These are phyloP conservation scores for Hyaloscypha bicolor DNA, from an alignment of 495 filamentous ascomycete species.

Conservation along the genomic window DNA sequence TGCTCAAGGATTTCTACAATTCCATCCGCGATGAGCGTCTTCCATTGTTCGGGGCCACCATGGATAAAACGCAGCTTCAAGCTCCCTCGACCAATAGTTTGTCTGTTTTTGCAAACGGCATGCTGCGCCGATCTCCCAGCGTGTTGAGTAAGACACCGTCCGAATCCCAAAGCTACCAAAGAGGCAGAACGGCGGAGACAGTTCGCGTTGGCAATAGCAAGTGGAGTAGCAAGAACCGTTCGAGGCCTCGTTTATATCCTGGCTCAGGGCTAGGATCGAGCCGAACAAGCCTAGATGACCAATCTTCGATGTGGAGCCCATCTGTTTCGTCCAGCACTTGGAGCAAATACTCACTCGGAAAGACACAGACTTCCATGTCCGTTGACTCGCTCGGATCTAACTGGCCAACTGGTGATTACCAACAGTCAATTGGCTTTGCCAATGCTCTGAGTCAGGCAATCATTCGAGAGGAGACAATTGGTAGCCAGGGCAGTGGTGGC, in stretches of 20 bases:
- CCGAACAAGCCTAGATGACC: conserved; percentile 89
- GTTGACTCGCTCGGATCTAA: conserved; percentile 82
- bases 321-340: conserved; percentile 81
- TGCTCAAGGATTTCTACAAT: conserved; percentile 89
- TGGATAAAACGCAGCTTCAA: conserved; percentile 35
- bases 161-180: conserved; percentile 69
- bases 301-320: conserved; percentile 88
- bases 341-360: conserved; percentile 92
- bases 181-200: conserved; percentile 70
- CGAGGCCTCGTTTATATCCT: conserved; percentile 77
- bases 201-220: conserved; percentile 61
- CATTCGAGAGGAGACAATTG: conserved; percentile 81
- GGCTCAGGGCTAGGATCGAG: conserved; percentile 85
- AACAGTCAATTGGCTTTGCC: conserved; percentile 96
- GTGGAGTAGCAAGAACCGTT: conserved; percentile 85
- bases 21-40: conserved; percentile 85
- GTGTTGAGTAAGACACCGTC: conserved; percentile 86
- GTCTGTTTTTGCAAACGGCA: conserved; percentile 56
- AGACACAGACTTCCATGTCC: conserved; percentile 87
- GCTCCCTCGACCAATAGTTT: conserved; percentile 43
- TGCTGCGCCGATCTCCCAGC: conserved; percentile 84
- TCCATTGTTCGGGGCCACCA: conserved; percentile 69
- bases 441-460: conserved; percentile 97
- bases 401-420: conserved; percentile 82
- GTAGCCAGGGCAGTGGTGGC: conserved; percentile 50